Conservation (phyloP, 345 rosid genomes). For the Brassica napus region DNA sequence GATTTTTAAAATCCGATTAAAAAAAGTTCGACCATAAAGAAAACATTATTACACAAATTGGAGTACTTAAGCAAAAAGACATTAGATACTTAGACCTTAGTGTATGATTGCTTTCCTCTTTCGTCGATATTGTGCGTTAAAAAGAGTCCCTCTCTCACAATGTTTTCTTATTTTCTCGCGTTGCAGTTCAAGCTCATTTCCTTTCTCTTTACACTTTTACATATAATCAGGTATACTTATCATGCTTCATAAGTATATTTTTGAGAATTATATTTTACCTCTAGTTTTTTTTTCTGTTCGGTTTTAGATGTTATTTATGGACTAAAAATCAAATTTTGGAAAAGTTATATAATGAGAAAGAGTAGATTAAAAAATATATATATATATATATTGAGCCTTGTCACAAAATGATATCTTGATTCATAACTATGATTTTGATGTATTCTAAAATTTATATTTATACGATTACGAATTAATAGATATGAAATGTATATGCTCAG, state of each 20-base stretch:
- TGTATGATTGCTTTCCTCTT: conserved; percentile 6
- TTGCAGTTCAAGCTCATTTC: not conserved
- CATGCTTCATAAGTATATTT: not conserved
- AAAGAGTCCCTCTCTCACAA: conserved; percentile 8
- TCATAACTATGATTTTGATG: not conserved
- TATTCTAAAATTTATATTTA: not conserved
- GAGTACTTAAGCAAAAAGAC: conserved; percentile 26
- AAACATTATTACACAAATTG: conserved; percentile 13
- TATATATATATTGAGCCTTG: not conserved
- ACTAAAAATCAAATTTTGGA: not conserved
- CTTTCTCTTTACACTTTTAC: not conserved
- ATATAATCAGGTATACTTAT: not conserved
- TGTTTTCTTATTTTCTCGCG: conserved; percentile 1
- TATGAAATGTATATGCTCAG: not conserved
- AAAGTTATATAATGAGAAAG: too few relatives aligned
- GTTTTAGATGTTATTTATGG: not conserved
- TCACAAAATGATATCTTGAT: not conserved
- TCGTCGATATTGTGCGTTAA: not conserved
- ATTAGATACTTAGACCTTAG: conserved; percentile 4
- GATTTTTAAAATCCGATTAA: not conserved
- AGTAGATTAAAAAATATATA: too few relatives aligned
- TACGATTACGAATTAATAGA: not conserved
- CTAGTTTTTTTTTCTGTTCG: not conserved
- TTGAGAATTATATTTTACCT: not conserved
- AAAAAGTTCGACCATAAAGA: not conserved